Evolutionary conservation across 139 green algal species (phyloP).

Genomic region (Coelastrella sp.): DNA sequence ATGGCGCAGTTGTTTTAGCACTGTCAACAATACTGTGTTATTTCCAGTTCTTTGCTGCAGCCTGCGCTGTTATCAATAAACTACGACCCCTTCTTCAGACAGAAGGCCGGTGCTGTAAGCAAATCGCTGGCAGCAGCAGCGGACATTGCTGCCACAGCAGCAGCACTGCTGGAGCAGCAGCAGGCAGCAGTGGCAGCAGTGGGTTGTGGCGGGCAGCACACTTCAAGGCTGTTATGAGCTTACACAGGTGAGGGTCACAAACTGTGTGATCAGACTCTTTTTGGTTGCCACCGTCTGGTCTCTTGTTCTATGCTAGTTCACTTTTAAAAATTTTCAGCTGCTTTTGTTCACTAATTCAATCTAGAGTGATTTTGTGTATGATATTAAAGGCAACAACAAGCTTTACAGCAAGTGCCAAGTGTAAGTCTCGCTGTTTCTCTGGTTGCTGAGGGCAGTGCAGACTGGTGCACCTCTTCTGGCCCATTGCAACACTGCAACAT

Average conservation of each 20-base stretch:
- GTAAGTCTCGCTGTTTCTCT: too few relatives aligned
- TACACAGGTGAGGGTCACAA: too few relatives aligned
- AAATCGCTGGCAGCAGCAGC: constrained; percentile 23
- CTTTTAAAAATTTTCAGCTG: too few relatives aligned
- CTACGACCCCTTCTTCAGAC: constrained; percentile 35
- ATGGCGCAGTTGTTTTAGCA: neutral
- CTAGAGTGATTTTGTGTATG: too few relatives aligned
- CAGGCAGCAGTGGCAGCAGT: constrained; percentile 15
- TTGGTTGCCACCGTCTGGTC: too few relatives aligned
- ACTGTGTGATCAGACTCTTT: too few relatives aligned
- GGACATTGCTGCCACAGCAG: constrained; percentile 28
- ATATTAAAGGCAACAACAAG: too few relatives aligned
- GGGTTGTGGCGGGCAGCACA: neutral
- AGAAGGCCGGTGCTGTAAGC: neutral
- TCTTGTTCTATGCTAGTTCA: too few relatives aligned
- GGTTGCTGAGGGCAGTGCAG: too few relatives aligned
- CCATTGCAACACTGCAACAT: neutral
- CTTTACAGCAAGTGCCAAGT: too few relatives aligned
- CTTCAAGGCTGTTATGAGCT: too few relatives aligned
- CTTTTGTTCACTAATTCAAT: too few relatives aligned
- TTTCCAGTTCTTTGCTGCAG: neutral
- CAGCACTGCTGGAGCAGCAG: constrained; percentile 34
- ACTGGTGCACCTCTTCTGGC: neutral
- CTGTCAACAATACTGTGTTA: neutral
- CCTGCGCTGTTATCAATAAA: neutral